A percentile compares a stretch with the other conserved stretches of the same genome.
phyloP scores from a whole-genome alignment of 345 rosid genomes.

The Clarkia xantiana region DNA sequence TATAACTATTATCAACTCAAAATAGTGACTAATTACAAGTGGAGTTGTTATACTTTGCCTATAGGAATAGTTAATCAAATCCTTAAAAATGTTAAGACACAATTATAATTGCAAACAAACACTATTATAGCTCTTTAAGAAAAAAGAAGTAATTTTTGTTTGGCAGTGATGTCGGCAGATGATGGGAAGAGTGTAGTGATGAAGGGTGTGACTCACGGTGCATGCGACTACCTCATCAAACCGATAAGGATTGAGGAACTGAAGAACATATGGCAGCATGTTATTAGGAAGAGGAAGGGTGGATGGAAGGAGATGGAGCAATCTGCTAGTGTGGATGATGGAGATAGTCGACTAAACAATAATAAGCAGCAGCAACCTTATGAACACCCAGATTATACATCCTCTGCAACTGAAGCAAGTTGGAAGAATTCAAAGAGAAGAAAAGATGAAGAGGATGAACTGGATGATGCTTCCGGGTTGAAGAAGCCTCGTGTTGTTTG shows the following conservation, averaged over 20 bases:
- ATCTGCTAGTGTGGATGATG: conserved; percentile 44
- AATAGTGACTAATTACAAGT: no score
- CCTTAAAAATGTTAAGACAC: no score
- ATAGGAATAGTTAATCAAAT: no score
- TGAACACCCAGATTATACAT: conserved; percentile 48
- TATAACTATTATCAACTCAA: no score
- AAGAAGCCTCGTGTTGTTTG: conserved; percentile 82
- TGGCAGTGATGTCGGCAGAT: conserved; percentile 86
- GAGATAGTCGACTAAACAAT: conserved; percentile 33
- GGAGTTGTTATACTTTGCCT: no score
- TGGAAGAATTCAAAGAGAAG: conserved; percentile 39
- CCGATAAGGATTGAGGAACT: conserved; percentile 61
- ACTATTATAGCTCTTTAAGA: no score
- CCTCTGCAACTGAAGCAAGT: conserved; percentile 45
- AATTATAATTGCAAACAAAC: no score
- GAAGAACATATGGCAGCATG: conserved; percentile 80
- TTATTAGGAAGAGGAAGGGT: conserved; percentile 41
- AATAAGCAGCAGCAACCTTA: conserved; percentile 24
- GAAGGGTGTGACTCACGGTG: conserved; percentile 81
- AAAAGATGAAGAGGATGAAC: conserved; percentile 51
- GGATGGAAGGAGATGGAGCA: conserved; percentile 45
- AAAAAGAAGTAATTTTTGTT: conserved; percentile 7
- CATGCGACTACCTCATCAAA: conserved; percentile 61
- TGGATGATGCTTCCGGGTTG: conserved; percentile 58
- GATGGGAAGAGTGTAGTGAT: conserved; percentile 48